Evolutionary conservation across 164 flowering plant species (phyloP).

Genomic region (Cinnamomum micranthum): DNA sequence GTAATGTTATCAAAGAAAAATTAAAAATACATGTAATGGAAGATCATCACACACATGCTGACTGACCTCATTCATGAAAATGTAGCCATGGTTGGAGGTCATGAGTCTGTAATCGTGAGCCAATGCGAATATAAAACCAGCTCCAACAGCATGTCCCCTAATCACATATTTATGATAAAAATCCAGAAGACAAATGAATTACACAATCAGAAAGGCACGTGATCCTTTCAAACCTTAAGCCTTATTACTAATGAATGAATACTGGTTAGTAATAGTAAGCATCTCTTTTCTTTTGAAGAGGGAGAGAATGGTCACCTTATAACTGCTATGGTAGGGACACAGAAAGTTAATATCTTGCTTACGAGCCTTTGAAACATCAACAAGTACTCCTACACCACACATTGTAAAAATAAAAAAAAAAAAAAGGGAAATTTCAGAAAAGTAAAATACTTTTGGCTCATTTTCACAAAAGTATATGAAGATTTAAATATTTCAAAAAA

Average conservation of each 20-base stretch:
- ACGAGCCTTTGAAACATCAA: conserved; percentile 10
- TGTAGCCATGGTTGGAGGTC: conserved; percentile 6
- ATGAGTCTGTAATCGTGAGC: conserved; percentile 15
- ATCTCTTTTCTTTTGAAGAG: neutral
- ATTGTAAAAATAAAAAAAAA: no score
- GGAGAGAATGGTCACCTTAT: conserved; percentile 4
- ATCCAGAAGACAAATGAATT: neutral
- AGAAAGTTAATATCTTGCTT: conserved; percentile 7
- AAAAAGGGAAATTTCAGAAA: no score
- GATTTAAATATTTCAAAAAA: no score
- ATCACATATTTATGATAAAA: neutral
- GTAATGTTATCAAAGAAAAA: no score
- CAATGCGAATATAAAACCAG: conserved; percentile 9
- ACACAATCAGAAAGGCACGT: no score
- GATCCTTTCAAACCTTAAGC: no score
- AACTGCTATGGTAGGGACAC: conserved; percentile 13
- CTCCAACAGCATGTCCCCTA: conserved; percentile 14
- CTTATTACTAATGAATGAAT: neutral
- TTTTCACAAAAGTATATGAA: no score
- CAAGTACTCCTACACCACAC: conserved; percentile 7
- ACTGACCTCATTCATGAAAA: conserved; percentile 13
- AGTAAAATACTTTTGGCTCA: no score
- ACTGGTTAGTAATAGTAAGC: neutral
- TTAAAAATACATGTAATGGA: neutral
- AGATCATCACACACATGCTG: neutral